A percentile compares a stretch with the other conserved stretches of the same genome.
Conservation (phyloP, 352 stramenopile species). For the Globisporangium rhizosaccharum region DNA sequence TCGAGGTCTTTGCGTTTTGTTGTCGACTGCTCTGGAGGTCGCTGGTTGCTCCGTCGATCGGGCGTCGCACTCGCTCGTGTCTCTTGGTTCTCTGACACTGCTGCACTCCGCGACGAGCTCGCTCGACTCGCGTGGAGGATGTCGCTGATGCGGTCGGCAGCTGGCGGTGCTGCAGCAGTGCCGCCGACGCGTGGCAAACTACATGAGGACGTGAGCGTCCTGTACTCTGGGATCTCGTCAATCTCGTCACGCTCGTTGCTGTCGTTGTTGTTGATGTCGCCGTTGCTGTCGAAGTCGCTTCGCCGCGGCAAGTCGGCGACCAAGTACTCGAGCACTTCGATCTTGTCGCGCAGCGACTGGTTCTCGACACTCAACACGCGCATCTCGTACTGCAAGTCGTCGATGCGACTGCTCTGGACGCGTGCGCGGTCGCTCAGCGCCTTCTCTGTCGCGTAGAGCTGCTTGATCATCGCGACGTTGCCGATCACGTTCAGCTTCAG, state of each 20-base stretch:
- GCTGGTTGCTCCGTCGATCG: slow-evolving; percentile 7
- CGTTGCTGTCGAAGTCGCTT: background rate
- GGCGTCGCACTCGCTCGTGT: background rate
- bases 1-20: slow-evolving; percentile 15
- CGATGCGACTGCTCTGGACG: slow-evolving; percentile 18
- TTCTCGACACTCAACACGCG: slow-evolving; percentile 49
- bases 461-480: slow-evolving; percentile 57
- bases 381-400: slow-evolving; percentile 25
- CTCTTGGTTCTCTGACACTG: background rate
- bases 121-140: slow-evolving; percentile 8
- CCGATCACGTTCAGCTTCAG: slow-evolving; percentile 53
- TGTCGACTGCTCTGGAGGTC: background rate
- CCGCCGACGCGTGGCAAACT: slow-evolving; percentile 6
- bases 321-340: slow-evolving; percentile 57
- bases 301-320: slow-evolving; percentile 13
- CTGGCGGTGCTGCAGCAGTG: slow-evolving; percentile 1
- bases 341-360: slow-evolving; percentile 46
- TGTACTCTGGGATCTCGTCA: slow-evolving; percentile 35
- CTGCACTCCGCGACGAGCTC: slow-evolving; percentile 1
- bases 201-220: slow-evolving; percentile 11
- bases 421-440: slow-evolving; percentile 21
- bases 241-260: slow-evolving; percentile 9
- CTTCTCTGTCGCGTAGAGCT: slow-evolving; percentile 42
- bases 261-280: slow-evolving; percentile 6
- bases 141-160: slow-evolving; percentile 18